Conservation (phyloP, 148 eudicot genomes). For the Amaranthus hypochondriacus region DNA sequence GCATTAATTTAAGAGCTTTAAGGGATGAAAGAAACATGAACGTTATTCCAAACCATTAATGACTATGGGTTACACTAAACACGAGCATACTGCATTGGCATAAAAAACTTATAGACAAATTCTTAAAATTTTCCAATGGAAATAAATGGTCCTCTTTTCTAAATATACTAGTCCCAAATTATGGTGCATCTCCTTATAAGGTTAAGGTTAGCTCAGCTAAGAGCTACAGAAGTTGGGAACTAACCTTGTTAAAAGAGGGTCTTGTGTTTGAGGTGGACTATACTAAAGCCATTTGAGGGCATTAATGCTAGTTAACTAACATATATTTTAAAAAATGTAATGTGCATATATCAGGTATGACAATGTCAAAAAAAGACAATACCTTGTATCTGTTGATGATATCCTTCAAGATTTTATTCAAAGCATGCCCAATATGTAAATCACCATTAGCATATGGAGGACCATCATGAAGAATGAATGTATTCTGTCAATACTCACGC, state of each 20-base stretch:
- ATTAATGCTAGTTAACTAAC: too few species aligned
- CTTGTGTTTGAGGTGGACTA: too few species aligned
- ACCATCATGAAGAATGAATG: constrained; percentile 92
- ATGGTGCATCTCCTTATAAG: not conserved
- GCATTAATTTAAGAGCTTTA: not conserved
- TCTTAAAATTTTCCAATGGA: not conserved
- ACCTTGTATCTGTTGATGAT: constrained; percentile 89
- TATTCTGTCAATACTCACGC: constrained; percentile 48
- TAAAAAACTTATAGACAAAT: not conserved
- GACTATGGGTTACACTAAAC: not conserved
- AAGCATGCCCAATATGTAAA: constrained; percentile 96
- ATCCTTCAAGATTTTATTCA: constrained; percentile 92
- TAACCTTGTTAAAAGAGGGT: too few species aligned
- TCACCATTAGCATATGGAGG: constrained; percentile 99
- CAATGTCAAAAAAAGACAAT: not conserved
- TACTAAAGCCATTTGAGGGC: too few species aligned
- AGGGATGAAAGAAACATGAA: not conserved
- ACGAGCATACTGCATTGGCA: not conserved
- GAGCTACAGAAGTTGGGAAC: too few species aligned
- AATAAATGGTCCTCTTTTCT: not conserved
- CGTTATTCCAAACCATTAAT: not conserved
- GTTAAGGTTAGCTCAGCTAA: too few species aligned
- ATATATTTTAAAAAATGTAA: too few species aligned
- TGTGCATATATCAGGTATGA: not conserved
- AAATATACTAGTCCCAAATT: not conserved